Evolutionary conservation across 345 rosid species (phyloP).

Genomic region (Populus alba): DNA sequence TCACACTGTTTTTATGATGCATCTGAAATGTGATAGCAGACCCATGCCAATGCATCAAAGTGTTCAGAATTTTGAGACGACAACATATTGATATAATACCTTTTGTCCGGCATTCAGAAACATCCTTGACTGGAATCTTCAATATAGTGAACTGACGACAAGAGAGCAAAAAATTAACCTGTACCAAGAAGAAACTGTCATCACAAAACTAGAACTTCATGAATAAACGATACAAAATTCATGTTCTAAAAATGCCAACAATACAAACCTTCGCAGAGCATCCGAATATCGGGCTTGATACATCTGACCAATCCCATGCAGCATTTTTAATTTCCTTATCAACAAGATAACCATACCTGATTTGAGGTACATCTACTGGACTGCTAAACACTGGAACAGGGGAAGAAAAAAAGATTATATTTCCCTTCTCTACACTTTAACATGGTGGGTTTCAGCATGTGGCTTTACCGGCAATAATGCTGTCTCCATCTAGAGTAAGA

Average conservation of each 20-base stretch:
- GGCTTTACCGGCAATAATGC: conserved; percentile 68
- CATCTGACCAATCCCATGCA: conserved; percentile 66
- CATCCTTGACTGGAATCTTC: conserved; percentile 64
- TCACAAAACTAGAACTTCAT: conserved; percentile 10
- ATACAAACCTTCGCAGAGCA: conserved; percentile 61
- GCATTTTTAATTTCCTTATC: conserved; percentile 36
- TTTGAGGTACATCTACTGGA: conserved; percentile 67
- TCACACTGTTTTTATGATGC: neutral
- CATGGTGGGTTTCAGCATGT: neutral
- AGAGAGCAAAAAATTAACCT: conserved; percentile 61
- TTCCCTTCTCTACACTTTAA: conserved; percentile 5
- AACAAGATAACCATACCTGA: conserved; percentile 62
- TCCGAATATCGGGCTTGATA: conserved; percentile 56
- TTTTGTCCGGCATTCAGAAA: conserved; percentile 46
- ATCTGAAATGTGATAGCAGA: neutral
- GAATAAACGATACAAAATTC: neutral
- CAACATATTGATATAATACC: conserved; percentile 37
- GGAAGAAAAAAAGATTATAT: conserved; percentile 18
- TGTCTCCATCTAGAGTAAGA: conserved; percentile 70
- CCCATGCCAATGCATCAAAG: too few relatives aligned
- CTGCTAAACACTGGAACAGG: conserved; percentile 68
- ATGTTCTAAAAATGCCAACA: conserved; percentile 2
- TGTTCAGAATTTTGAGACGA: neutral
- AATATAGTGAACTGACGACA: conserved; percentile 56
- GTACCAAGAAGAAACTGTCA: conserved; percentile 11